These are phyloP conservation scores for Podila minutissima DNA, from an alignment of 192 early-diverging fungal species.

Conservation along the genomic window DNA sequence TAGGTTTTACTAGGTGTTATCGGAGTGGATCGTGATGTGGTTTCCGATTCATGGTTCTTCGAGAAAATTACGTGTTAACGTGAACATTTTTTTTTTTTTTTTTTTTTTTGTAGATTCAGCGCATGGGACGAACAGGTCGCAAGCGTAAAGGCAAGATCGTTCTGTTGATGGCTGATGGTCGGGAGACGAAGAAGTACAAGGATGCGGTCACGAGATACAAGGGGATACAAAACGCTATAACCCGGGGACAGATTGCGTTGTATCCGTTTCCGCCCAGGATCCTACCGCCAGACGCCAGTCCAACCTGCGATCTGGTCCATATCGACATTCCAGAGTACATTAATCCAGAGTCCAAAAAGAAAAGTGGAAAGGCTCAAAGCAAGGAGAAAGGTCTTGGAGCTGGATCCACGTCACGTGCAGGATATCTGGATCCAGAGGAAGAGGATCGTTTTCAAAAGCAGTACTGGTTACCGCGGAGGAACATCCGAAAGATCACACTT, in stretches of 20 bases:
- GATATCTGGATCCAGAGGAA: constrained; percentile 13
- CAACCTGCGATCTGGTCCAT: constrained; percentile 57
- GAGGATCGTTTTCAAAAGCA: constrained; percentile 17
- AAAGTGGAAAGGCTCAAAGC: constrained; percentile 24
- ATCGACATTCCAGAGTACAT: constrained; percentile 61
- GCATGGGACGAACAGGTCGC: constrained; percentile 84
- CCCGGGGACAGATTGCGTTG: constrained; percentile 62
- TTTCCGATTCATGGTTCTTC: too few species aligned
- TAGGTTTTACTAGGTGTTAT: constrained; percentile 9
- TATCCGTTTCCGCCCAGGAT: constrained; percentile 53
- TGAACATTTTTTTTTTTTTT: constrained; percentile 2
- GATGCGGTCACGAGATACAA: constrained; percentile 68
- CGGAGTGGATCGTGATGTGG: too few species aligned
- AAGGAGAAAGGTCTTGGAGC: not conserved
- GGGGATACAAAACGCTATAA: constrained; percentile 70
- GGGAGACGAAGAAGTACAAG: constrained; percentile 69
- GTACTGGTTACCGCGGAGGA: constrained; percentile 5
- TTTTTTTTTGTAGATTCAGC: constrained; percentile 55
- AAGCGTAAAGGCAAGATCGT: constrained; percentile 76
- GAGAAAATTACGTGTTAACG: too few species aligned
- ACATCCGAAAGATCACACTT: constrained; percentile 10
- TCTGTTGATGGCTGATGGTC: constrained; percentile 72
- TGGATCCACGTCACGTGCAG: not conserved
- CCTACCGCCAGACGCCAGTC: constrained; percentile 58
- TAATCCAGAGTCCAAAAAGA: constrained; percentile 34